phyloP scores from a whole-genome alignment of 2,329 filamentous ascomycete genomes.

The Penicillium freii region DNA sequence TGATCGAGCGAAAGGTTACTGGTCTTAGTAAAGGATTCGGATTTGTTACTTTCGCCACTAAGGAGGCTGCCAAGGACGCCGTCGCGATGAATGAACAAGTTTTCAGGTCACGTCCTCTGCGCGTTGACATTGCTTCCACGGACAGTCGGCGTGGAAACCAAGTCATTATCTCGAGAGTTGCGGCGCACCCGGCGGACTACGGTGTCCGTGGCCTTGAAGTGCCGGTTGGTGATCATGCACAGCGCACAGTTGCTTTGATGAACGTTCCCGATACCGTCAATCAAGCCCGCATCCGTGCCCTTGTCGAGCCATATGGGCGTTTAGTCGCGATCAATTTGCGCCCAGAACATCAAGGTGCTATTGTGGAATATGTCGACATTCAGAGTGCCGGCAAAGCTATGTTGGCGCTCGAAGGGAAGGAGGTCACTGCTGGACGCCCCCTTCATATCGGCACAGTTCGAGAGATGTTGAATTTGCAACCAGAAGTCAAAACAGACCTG shows the following conservation, averaged over 20 bases:
- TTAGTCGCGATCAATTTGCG: conserved; percentile 76
- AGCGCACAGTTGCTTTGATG: conserved; percentile 76
- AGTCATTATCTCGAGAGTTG: conserved; percentile 45
- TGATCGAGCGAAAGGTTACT: conserved; percentile 65
- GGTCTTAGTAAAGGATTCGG: conserved; percentile 74
- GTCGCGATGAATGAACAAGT: conserved; percentile 68
- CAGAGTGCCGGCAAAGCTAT: conserved; percentile 64
- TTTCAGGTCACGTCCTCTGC: conserved; percentile 65
- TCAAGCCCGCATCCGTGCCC: conserved; percentile 71
- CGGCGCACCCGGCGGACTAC: conserved; percentile 38
- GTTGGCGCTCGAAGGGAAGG: conserved; percentile 47
- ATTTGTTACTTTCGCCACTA: conserved; percentile 73
- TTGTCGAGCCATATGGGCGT: conserved; percentile 68
- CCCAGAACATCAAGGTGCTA: conserved; percentile 78
- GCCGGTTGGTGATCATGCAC: conserved; percentile 47
- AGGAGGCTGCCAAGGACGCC: conserved; percentile 65
- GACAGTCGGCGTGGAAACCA: conserved; percentile 45
- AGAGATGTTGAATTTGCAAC: conserved; percentile 48
- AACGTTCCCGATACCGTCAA: conserved; percentile 91
- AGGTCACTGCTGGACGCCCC: conserved; percentile 45
- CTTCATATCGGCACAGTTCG: conserved; percentile 51
- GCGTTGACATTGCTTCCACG: conserved; percentile 56
- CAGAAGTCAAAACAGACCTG: conserved; percentile 42
- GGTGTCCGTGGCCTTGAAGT: conserved; percentile 43
- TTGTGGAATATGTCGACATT: conserved; percentile 74